Conservation (phyloP, 495 filamentous ascomycete genomes). For the Cercophora samala region DNA sequence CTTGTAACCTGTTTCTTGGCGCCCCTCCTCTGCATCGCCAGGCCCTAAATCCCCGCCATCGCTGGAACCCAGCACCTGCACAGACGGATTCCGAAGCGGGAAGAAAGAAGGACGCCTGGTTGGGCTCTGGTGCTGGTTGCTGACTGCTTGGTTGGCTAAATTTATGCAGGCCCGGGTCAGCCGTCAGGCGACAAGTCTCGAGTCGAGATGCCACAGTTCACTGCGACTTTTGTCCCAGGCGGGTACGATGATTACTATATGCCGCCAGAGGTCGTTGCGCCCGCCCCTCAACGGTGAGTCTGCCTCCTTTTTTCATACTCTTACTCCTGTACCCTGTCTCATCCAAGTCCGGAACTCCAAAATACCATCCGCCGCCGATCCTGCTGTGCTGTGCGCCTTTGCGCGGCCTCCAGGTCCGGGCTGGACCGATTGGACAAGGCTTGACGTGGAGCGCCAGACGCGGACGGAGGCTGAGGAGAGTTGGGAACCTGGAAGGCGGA, state of each 20-base stretch:
- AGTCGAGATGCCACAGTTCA: slow-evolving; percentile 52
- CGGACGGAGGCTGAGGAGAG: slow-evolving; percentile 19
- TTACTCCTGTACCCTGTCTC: background rate
- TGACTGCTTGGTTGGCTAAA: slow-evolving; percentile 23
- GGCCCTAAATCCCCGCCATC: slow-evolving; percentile 14
- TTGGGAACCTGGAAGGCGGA: background rate
- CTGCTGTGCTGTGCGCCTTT: background rate
- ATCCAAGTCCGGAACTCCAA: slow-evolving; percentile 9
- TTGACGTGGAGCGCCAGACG: slow-evolving; percentile 13
- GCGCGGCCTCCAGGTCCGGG: slow-evolving; percentile 7
- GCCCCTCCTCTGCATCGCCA: slow-evolving; percentile 18
- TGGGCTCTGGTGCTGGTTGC: slow-evolving; percentile 16
- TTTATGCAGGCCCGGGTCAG: slow-evolving; percentile 43
- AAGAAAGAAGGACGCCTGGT: slow-evolving; percentile 11
- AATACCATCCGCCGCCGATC: slow-evolving; percentile 1
- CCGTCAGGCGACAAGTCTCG: slow-evolving; percentile 40
- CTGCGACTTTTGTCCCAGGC: slow-evolving; percentile 88
- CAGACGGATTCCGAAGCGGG: slow-evolving; percentile 13
- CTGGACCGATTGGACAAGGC: slow-evolving; percentile 19
- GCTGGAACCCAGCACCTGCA: slow-evolving; percentile 12
- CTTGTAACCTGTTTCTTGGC: slow-evolving; percentile 17
- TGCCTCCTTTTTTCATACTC: slow-evolving; percentile 11
- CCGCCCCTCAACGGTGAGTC: slow-evolving; percentile 83
- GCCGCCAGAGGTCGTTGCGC: slow-evolving; percentile 55
- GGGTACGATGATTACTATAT: slow-evolving; percentile 85